Percentiles rank a stretch among this genome's conserved stretches.
Evolutionary conservation across 2,329 filamentous ascomycete genomes (phyloP).

Genomic region (Akanthomyces dipterigenus): DNA sequence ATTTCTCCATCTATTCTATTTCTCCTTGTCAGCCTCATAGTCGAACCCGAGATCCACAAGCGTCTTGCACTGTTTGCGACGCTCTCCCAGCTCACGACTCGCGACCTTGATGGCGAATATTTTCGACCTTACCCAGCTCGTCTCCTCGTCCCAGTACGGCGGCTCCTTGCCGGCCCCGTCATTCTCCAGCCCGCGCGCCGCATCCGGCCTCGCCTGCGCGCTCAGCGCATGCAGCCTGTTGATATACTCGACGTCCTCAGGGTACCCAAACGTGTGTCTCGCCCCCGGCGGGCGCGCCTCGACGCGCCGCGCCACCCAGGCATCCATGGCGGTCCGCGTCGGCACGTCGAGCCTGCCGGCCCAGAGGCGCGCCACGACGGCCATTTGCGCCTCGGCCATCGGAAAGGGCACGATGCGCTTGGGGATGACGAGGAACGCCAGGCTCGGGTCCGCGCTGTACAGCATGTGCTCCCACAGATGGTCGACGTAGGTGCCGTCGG

Average conservation of each 20-base stretch:
- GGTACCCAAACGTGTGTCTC: slow-evolving; percentile 38
- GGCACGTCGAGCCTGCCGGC: slow-evolving; percentile 55
- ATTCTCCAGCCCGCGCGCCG: slow-evolving; percentile 24
- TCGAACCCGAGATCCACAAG: slow-evolving; percentile 34
- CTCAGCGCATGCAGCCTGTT: slow-evolving; percentile 49
- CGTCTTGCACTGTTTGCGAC: slow-evolving; percentile 26
- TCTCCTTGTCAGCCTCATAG: background rate
- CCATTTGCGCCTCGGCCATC: slow-evolving; percentile 60
- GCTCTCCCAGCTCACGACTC: slow-evolving; percentile 28
- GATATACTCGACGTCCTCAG: slow-evolving; percentile 53
- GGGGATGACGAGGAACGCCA: slow-evolving; percentile 59
- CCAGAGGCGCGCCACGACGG: slow-evolving; percentile 60
- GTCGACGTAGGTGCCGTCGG: slow-evolving; percentile 55
- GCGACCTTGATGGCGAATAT: slow-evolving; percentile 36
- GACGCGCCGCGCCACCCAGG: slow-evolving; percentile 53
- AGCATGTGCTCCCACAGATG: slow-evolving; percentile 68
- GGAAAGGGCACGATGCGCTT: slow-evolving; percentile 69
- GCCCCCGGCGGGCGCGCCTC: slow-evolving; percentile 27
- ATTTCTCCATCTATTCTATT: background rate
- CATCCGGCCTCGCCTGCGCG: slow-evolving; percentile 25
- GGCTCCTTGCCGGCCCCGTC: slow-evolving; percentile 30
- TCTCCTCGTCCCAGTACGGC: slow-evolving; percentile 34
- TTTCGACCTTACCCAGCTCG: slow-evolving; percentile 32
- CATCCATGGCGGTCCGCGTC: slow-evolving; percentile 45
- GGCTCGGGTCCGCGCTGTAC: slow-evolving; percentile 55